Evolutionary conservation across 768 basidiomycete species (phyloP), one percentile per base, ranked within the genome.

Genomic region (Leucocoprinus birnbaumii): DNA sequence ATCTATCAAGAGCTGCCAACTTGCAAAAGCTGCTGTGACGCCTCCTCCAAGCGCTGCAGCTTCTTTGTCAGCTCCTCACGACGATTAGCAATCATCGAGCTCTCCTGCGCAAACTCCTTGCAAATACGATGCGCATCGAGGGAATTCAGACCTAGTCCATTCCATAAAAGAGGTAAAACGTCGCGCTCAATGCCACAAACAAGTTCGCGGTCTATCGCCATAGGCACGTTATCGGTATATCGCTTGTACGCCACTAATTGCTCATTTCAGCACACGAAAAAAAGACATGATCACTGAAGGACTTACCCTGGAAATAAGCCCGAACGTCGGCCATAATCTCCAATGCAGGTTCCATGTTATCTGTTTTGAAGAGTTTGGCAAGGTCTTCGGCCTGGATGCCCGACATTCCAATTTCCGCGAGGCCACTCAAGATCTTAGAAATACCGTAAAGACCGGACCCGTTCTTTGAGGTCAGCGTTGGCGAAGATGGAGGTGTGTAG

Each of bases 291-390:
- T 5, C 10, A 25, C 0, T 5, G 3, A 25, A 34, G 44, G 14
- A 38, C 48, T 19, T 62, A 86, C 89, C 87, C 75, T 89, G 85
- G 65, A 89, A 89, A 59, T 89, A 89, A 0, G 84, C 87, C 2
- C 85, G 74, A 2, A 87, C 85, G 55, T 83, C 78, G 0, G 85
- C 84, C 86, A 90, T 89, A 60, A 89, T 86, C 4, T 68, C 61
- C 11, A 89, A 59, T 0, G 84, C 83, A 0, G 78, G 74, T 35
- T 83, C 84, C 72, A 74, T 77, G 1, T 69, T 67, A 55, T 87
- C 84, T 0, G 72, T 54, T 0, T 80, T 76, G 3, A 84, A 70
- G 0, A 88, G 59, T 59, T 74, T 82, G 0, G 75, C 60, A 0
- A 88, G 61, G 50, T 84, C 80, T 2, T 66, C 65, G 0, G 75